phyloP scores from a whole-genome alignment of 306 rosid species.

The Begonia masoniana region DNA sequence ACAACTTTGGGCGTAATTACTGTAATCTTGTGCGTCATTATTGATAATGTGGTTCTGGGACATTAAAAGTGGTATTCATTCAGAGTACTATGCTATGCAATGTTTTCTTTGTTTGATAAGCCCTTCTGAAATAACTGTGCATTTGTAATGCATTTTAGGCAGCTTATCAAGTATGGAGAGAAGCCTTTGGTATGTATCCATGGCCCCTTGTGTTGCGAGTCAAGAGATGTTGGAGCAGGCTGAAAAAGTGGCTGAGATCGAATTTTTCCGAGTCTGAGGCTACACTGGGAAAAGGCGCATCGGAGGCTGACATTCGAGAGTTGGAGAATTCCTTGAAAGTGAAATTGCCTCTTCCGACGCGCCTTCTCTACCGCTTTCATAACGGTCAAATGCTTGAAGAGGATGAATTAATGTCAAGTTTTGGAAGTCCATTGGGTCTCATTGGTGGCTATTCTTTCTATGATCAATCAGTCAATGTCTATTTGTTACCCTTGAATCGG shows the following conservation, averaged over 20 bases:
- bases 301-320: constrained; percentile 53
- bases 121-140: no score
- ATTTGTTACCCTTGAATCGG: constrained; percentile 45
- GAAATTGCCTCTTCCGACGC: constrained; percentile 69
- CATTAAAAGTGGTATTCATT: no score
- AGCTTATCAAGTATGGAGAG: constrained; percentile 52
- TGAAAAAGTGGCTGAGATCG: constrained; percentile 35
- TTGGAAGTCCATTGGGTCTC: constrained; percentile 48
- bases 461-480: constrained; percentile 41
- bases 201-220: constrained; percentile 82
- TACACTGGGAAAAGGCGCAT: constrained; percentile 59
- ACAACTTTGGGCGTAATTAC: no score
- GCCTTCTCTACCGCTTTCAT: constrained; percentile 68
- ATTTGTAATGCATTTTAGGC: constrained; percentile 20
- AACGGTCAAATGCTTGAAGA: constrained; percentile 57
- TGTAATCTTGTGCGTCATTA: no score
- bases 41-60: no score
- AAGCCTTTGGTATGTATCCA: constrained; percentile 65
- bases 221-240: constrained; percentile 56
- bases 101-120: no score
- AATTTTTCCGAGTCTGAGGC: constrained; percentile 59
- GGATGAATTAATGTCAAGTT: constrained; percentile 7
- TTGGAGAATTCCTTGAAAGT: constrained; percentile 41
- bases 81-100: no score
- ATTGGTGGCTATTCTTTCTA: constrained; percentile 83